Percentiles rank a stretch among this genome's conserved stretches.
These are phyloP conservation scores for Coleophoma crateriformis DNA, from an alignment of 2,329 filamentous ascomycete genomes.

Conservation along the genomic window DNA sequence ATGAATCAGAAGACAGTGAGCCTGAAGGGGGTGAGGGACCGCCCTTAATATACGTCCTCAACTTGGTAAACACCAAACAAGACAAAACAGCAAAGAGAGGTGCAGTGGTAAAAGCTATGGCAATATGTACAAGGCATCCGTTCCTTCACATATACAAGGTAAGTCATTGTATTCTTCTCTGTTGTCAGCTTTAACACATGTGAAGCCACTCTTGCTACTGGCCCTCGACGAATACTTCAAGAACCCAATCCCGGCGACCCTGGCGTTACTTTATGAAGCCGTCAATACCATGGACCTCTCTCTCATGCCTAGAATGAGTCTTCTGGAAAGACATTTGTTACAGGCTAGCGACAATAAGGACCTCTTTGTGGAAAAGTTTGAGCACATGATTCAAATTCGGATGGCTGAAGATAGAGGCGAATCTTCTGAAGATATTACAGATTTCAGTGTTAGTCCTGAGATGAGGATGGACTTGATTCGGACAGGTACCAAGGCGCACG, in stretches of 20 bases:
- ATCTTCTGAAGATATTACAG: slow-evolving; percentile 34
- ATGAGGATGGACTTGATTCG: slow-evolving; percentile 33
- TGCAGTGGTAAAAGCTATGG: slow-evolving; percentile 96
- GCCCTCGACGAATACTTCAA: slow-evolving; percentile 98
- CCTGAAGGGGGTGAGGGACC: slow-evolving; percentile 74
- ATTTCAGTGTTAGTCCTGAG: slow-evolving; percentile 41
- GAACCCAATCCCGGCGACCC: slow-evolving; percentile 78
- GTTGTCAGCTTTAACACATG: slow-evolving; percentile 10
- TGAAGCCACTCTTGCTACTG: slow-evolving; percentile 76
- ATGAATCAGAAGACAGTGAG: slow-evolving; percentile 52
- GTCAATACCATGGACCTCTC: slow-evolving; percentile 97
- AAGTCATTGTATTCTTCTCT: slow-evolving; percentile 20
- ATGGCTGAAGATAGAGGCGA: slow-evolving; percentile 57
- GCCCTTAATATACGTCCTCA: slow-evolving; percentile 92
- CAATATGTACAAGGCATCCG: slow-evolving; percentile 94
- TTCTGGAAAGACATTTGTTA: slow-evolving; percentile 78
- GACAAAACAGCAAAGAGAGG: slow-evolving; percentile 91
- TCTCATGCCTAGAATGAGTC: slow-evolving; percentile 78
- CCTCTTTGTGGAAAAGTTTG: slow-evolving; percentile 96
- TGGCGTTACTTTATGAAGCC: slow-evolving; percentile 82
- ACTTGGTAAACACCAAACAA: slow-evolving; percentile 96
- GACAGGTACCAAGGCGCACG: slow-evolving; percentile 56
- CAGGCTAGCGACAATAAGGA: slow-evolving; percentile 92
- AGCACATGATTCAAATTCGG: slow-evolving; percentile 83
- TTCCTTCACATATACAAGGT: slow-evolving; percentile 99